Evolutionary conservation across 495 filamentous ascomycete species (phyloP).

Genomic region (Podospora fimiseda): DNA sequence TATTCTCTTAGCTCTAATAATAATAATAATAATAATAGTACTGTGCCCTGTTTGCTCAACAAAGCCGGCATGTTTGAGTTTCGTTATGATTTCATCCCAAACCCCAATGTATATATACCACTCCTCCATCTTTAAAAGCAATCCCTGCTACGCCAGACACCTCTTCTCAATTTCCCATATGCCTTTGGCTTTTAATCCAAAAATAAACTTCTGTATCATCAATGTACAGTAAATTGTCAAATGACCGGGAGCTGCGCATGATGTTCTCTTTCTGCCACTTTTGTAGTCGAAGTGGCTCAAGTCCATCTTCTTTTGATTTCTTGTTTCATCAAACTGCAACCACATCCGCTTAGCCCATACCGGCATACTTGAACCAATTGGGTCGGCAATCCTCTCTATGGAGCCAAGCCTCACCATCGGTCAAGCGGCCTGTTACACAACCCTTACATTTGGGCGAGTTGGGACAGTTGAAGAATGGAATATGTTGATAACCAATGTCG

Average conservation of each 20-base stretch:
- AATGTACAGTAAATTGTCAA: constrained; percentile 2
- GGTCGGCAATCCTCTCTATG: constrained; percentile 91
- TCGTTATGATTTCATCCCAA: neutral
- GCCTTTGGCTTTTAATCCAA: constrained; percentile 7
- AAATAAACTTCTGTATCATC: neutral
- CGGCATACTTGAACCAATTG: constrained; percentile 92
- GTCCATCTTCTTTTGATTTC: neutral
- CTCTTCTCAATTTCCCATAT: neutral
- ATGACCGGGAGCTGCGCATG: neutral
- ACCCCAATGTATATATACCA: neutral
- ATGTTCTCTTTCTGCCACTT: neutral
- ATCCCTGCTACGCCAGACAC: constrained; percentile 15
- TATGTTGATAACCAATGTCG: constrained; percentile 97
- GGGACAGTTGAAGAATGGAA: constrained; percentile 97
- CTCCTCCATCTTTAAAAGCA: constrained; percentile 1
- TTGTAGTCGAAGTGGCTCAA: neutral
- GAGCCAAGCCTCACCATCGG: constrained; percentile 77
- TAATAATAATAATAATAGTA: too few species aligned
- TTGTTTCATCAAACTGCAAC: neutral
- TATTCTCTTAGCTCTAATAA: too few species aligned
- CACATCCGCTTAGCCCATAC: constrained; percentile 54
- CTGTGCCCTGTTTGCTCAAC: too few species aligned
- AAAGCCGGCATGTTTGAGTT: neutral
- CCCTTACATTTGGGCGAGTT: constrained; percentile 91
- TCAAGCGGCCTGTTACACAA: constrained; percentile 78